phyloP scores from a whole-genome alignment of 2,329 filamentous ascomycete species.

The Xylaria sp. region DNA sequence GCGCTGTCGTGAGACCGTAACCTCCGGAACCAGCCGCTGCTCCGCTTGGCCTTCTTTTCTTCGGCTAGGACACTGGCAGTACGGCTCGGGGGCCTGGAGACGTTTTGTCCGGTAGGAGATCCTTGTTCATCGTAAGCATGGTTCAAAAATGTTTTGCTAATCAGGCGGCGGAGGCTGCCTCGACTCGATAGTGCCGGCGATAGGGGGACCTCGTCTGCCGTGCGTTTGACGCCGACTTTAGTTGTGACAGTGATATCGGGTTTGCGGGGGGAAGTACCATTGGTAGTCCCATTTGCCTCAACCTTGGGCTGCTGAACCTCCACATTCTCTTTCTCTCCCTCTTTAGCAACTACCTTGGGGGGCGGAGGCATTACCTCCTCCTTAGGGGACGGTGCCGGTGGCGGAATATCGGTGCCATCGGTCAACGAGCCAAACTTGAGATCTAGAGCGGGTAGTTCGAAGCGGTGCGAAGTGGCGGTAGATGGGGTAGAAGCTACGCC shows the following conservation, averaged over 20 bases:
- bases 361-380: slow-evolving; percentile 55
- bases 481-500: slow-evolving; percentile 29
- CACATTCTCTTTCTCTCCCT: slow-evolving; percentile 34
- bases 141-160: slow-evolving; percentile 62
- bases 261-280: slow-evolving; percentile 43
- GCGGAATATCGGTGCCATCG: slow-evolving; percentile 65
- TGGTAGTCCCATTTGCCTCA: slow-evolving; percentile 41
- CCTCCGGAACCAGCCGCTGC: slow-evolving; percentile 65
- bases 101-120: slow-evolving; percentile 43
- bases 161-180: slow-evolving; percentile 62
- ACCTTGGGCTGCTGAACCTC: slow-evolving; percentile 35
- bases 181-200: slow-evolving; percentile 60
- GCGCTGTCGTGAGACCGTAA: slow-evolving; percentile 50
- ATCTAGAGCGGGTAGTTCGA: slow-evolving; percentile 64
- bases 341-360: slow-evolving; percentile 44
- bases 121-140: slow-evolving; percentile 55
- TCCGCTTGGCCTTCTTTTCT: slow-evolving; percentile 60
- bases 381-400: slow-evolving; percentile 60
- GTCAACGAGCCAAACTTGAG: slow-evolving; percentile 65
- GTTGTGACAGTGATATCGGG: slow-evolving; percentile 39
- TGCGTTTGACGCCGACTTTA: slow-evolving; percentile 52
- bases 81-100: slow-evolving; percentile 56
- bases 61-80: slow-evolving; percentile 55
- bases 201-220: slow-evolving; percentile 56
- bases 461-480: slow-evolving; percentile 44